phyloP scores from a whole-genome alignment of 1,284 basidiomycete genomes.

The Sporisorium scitamineum region DNA sequence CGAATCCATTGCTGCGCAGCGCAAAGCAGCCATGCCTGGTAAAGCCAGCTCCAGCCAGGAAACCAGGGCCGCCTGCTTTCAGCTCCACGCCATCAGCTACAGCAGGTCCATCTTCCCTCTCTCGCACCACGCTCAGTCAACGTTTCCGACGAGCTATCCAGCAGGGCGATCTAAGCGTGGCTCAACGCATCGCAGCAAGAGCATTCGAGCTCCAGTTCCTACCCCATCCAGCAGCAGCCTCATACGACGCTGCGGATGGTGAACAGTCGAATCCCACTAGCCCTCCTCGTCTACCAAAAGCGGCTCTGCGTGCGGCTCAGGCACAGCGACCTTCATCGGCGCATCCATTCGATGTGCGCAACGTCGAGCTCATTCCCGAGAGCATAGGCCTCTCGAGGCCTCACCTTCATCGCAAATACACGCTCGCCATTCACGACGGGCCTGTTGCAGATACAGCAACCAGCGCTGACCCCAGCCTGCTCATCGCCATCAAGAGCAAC shows the following conservation, averaged over 20 bases:
- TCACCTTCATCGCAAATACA: slow-evolving; percentile 41
- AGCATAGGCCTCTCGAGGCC: slow-evolving; percentile 8
- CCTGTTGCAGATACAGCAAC: not conserved
- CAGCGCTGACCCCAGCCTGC: slow-evolving; percentile 40
- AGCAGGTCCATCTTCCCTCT: slow-evolving; percentile 9
- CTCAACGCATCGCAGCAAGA: slow-evolving; percentile 39
- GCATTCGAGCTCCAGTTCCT: slow-evolving; percentile 34
- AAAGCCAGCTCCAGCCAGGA: not conserved
- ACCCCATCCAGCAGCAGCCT: not conserved
- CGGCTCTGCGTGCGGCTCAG: slow-evolving; percentile 33
- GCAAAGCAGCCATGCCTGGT: slow-evolving; percentile 8
- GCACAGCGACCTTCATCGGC: slow-evolving; percentile 31
- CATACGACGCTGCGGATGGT: not conserved
- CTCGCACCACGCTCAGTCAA: slow-evolving; percentile 48
- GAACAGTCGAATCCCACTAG: not conserved
- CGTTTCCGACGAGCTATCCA: slow-evolving; percentile 56
- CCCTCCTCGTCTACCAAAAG: slow-evolving; percentile 16
- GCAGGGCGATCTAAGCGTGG: slow-evolving; percentile 43
- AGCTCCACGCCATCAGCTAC: not conserved
- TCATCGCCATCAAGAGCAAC: slow-evolving; percentile 54
- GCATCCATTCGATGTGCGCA: slow-evolving; percentile 50
- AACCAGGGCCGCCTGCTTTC: not conserved
- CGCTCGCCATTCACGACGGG: slow-evolving; percentile 31
- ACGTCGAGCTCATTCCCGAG: slow-evolving; percentile 23
- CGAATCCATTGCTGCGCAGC: slow-evolving; percentile 9